Percentiles rank a stretch among this genome's conserved stretches.
These are phyloP conservation scores for Cladosporium phlei DNA, from an alignment of 2,329 filamentous ascomycete species.

Conservation along the genomic window DNA sequence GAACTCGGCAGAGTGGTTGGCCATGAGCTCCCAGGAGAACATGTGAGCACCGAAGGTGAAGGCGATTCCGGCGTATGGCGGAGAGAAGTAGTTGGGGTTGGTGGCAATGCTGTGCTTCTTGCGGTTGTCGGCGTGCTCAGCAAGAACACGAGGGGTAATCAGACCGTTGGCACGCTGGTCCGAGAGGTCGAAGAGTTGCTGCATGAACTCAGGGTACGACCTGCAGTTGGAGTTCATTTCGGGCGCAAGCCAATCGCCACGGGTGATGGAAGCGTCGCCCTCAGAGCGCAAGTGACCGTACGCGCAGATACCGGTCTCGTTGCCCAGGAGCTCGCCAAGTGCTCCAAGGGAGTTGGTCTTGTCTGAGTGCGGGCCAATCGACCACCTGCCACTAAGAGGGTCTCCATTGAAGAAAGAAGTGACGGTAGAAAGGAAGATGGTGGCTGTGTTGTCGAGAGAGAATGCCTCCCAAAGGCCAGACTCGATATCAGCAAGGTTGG, in stretches of 20 bases:
- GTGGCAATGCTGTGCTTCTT: constrained; percentile 26
- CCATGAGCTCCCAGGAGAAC: constrained; percentile 23
- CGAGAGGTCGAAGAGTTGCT: constrained; percentile 24
- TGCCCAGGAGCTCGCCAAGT: constrained; percentile 21
- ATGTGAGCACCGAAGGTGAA: constrained; percentile 29
- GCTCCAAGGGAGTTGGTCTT: constrained; percentile 22
- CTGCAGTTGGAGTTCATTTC: constrained; percentile 23
- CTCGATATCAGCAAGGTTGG: background rate
- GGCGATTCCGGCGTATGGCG: constrained; percentile 24
- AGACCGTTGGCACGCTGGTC: constrained; percentile 18
- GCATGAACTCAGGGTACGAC: constrained; percentile 22
- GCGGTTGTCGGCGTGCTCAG: constrained; percentile 24
- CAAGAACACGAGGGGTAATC: constrained; percentile 22
- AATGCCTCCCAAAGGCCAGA: background rate
- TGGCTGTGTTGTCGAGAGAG: background rate
- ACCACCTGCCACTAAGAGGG: constrained; percentile 20
- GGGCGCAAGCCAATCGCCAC: constrained; percentile 26
- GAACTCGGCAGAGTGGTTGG: constrained; percentile 25
- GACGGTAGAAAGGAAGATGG: background rate
- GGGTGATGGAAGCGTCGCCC: constrained; percentile 26
- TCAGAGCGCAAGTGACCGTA: constrained; percentile 24
- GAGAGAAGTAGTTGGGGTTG: constrained; percentile 26
- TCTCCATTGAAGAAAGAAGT: constrained; percentile 13
- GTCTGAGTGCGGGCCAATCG: constrained; percentile 19
- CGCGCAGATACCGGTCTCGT: constrained; percentile 24